Evolutionary conservation across 768 basidiomycete genomes (phyloP).

Genomic region (Boletus subparvulus): DNA sequence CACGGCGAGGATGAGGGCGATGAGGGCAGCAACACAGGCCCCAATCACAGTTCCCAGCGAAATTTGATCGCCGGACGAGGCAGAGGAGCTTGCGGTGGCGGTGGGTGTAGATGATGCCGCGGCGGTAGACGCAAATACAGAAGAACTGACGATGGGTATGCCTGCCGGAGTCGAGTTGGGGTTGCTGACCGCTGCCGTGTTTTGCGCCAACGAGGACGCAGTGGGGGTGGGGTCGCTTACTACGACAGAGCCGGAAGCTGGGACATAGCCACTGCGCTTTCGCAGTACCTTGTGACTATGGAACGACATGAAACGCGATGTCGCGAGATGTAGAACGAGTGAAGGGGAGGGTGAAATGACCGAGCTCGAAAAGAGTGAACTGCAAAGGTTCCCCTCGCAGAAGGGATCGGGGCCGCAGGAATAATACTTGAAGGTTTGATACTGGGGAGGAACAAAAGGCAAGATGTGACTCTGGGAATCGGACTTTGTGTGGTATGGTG

Average conservation of each 20-base stretch:
- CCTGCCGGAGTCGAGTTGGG: background rate
- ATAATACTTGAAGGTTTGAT: background rate
- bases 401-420: slow-evolving; percentile 16
- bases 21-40: slow-evolving; percentile 59
- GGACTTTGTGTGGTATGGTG: slow-evolving; percentile 8
- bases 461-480: slow-evolving; percentile 3
- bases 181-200: slow-evolving; percentile 3
- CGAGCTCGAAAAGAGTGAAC: slow-evolving; percentile 20
- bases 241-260: slow-evolving; percentile 25
- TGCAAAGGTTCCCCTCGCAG: slow-evolving; percentile 19
- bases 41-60: slow-evolving; percentile 55
- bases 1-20: slow-evolving; percentile 48
- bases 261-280: slow-evolving; percentile 14
- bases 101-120: slow-evolving; percentile 13
- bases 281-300: slow-evolving; percentile 7
- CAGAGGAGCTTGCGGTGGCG: background rate
- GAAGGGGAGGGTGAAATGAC: slow-evolving; percentile 3
- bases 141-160: slow-evolving; percentile 15
- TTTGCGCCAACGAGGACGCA: slow-evolving; percentile 23
- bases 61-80: slow-evolving; percentile 22
- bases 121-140: background rate
- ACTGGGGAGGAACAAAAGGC: background rate
- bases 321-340: background rate
- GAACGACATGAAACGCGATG: slow-evolving; percentile 17
- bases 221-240: slow-evolving; percentile 28